Conservation (phyloP, 805 yeast genomes). For the Candida broadrunensis region DNA sequence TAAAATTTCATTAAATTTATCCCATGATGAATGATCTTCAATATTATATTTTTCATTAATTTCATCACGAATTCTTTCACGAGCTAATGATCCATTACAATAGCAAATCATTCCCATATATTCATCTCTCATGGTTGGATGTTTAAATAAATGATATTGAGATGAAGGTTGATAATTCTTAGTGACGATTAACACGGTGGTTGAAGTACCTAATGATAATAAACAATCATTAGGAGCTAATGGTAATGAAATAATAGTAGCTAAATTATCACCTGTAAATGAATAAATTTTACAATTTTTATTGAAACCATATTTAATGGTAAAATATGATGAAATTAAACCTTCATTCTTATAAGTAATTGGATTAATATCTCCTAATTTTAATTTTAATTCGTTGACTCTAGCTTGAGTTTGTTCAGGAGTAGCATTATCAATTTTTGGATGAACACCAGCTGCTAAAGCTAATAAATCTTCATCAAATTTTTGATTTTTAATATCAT, state of each 20-base stretch:
- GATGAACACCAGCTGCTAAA: constrained; percentile 51
- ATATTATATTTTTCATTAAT: constrained; percentile 45
- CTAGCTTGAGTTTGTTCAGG: constrained; percentile 20
- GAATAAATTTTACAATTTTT: constrained; percentile 60
- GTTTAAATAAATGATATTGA: constrained; percentile 80
- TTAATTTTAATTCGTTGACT: constrained; percentile 40
- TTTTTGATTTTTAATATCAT: constrained; percentile 57
- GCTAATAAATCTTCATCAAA: constrained; percentile 59
- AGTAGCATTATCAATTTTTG: constrained; percentile 34
- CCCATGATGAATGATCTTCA: constrained; percentile 48
- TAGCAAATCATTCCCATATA: constrained; percentile 96
- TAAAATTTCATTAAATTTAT: constrained; percentile 54
- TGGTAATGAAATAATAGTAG: constrained; percentile 82
- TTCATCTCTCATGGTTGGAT: constrained; percentile 72
- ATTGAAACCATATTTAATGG: constrained; percentile 59
- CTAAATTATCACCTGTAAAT: constrained; percentile 89
- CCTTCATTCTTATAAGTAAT: constrained; percentile 53
- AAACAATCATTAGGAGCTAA: constrained; percentile 71
- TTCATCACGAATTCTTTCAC: constrained; percentile 70
- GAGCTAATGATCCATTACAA: constrained; percentile 84
- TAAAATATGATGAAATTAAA: constrained; percentile 56
- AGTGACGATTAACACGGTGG: constrained; percentile 81
- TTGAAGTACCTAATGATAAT: constrained; percentile 86
- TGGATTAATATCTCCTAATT: constrained; percentile 53
- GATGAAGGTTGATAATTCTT: constrained; percentile 74